phyloP scores from a whole-genome alignment of 495 filamentous ascomycete species.

The Podospora anserina region DNA sequence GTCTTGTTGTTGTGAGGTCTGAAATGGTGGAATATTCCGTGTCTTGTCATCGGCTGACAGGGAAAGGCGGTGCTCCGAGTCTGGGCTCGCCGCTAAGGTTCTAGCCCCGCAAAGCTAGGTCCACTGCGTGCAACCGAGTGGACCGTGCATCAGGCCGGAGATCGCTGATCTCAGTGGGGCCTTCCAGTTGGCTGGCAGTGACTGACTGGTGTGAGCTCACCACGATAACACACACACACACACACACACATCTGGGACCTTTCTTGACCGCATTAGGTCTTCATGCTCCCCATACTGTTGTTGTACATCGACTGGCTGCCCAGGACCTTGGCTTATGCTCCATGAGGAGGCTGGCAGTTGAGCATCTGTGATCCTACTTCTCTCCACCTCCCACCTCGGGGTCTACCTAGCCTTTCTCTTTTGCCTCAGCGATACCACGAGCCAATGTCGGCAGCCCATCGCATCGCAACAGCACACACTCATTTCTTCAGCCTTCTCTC shows the following conservation, averaged over 20 bases:
- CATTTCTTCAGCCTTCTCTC: background rate
- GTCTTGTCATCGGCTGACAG: background rate
- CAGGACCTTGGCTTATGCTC: background rate
- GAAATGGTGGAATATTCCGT: background rate
- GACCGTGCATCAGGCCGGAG: background rate
- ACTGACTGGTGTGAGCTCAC: background rate
- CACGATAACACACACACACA: background rate
- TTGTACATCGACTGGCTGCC: background rate
- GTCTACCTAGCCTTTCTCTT: background rate
- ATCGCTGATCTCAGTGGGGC: background rate
- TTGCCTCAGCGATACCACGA: background rate
- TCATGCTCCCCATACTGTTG: background rate
- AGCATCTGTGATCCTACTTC: background rate
- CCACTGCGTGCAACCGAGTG: background rate
- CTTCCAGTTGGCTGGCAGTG: background rate
- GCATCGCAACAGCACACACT: background rate
- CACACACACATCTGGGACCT: too few species aligned
- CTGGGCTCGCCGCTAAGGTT: background rate
- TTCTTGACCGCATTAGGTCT: background rate
- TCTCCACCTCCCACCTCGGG: background rate
- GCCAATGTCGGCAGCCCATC: background rate
- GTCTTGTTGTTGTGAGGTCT: background rate
- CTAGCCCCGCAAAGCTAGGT: conserved; percentile 9
- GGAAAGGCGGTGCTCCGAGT: background rate
- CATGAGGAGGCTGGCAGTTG: background rate